Percentiles rank a stretch among this genome's conserved stretches.
These are phyloP conservation scores for Sugiyamaella smithiae DNA, from an alignment of 805 yeast genomes.

Conservation along the genomic window DNA sequence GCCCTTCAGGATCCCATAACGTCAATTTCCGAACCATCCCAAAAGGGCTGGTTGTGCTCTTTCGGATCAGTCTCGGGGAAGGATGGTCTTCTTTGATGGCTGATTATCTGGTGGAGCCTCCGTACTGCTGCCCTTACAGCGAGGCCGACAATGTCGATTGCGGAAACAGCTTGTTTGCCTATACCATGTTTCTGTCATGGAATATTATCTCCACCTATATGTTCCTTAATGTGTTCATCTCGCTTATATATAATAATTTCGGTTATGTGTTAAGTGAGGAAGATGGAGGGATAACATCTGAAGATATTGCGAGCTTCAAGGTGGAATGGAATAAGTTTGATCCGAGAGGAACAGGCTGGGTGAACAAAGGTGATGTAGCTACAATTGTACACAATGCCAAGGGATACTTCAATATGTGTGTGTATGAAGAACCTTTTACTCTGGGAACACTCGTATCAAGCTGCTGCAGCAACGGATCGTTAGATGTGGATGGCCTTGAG, in stretches of 20 bases:
- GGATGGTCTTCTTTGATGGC: constrained; percentile 90
- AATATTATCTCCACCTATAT: constrained; percentile 89
- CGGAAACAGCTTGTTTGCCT: constrained; percentile 58
- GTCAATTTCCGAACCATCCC: constrained; percentile 79
- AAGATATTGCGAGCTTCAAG: constrained; percentile 71
- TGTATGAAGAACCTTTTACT: constrained; percentile 55
- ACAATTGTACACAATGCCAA: constrained; percentile 56
- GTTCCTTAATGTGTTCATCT: constrained; percentile 82
- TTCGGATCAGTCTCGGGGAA: constrained; percentile 87
- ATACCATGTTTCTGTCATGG: constrained; percentile 71
- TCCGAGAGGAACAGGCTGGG: constrained; percentile 70
- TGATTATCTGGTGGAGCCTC: constrained; percentile 62
- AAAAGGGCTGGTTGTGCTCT: constrained; percentile 69
- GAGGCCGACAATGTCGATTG: constrained; percentile 61
- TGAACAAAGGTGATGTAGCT: constrained; percentile 54
- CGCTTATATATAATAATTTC: constrained; percentile 82
- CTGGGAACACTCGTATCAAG: constrained; percentile 47
- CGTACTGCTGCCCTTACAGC: constrained; percentile 54
- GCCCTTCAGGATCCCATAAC: constrained; percentile 65
- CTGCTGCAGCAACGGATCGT: constrained; percentile 27
- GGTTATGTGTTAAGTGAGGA: constrained; percentile 70
- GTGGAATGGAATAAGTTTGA: constrained; percentile 72
- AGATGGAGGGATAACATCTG: constrained; percentile 31
- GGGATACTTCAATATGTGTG: constrained; percentile 70
- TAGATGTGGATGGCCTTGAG: neutral